Evolutionary conservation across 2,329 filamentous ascomycete genomes (phyloP), one percentile per base, ranked within the genome.

Genomic region (Cercospora zeina): DNA sequence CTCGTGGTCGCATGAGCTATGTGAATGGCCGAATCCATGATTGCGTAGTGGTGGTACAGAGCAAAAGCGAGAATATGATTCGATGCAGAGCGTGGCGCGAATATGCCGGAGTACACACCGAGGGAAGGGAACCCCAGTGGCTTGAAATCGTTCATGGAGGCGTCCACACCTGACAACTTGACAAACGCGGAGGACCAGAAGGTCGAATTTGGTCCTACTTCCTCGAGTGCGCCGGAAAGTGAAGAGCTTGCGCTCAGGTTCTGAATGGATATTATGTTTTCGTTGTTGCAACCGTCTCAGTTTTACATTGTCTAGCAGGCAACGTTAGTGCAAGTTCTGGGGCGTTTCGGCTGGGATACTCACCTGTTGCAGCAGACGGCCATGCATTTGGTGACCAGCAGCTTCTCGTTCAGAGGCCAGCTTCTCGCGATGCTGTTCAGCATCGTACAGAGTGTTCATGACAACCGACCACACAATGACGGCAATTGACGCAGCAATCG

Each of bases 401-500:
- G 55, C n/a, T 33, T 42, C 24, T 34, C 55, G 39, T 24, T 58
- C 42, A 2, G 30, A 14, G 11, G 55, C 42, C 39, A 58, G 49
- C 27, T 58, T 58, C 24, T 56, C 54, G 10, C 45, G 27, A n/a
- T 59, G 45, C 47, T 59, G 56, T 30, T 60, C 58, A 24, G 58
- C 58, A 34, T 60, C 50, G 27, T 60, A 55, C 19, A 60, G 21
- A 6, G 36, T 60, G 37, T 60, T 60, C 50, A 60, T 60, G 8
- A 60, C 50, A 7, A 60, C 37, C 24, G 58, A 60, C 50, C 50
- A 60, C 24, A 55, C 50, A 19, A 60, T 49, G 16, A 60, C 58
- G 31, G 58, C 58, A 19, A 60, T 54, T 7, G 58, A 60, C 19
- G 51, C 50, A 16, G 51, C 50, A 30, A 60, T 54, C 10, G 58